Percentiles rank a stretch among this genome's conserved stretches.
phyloP scores from a whole-genome alignment of 1,284 basidiomycete genomes.

The Apiotrichum sp. region DNA sequence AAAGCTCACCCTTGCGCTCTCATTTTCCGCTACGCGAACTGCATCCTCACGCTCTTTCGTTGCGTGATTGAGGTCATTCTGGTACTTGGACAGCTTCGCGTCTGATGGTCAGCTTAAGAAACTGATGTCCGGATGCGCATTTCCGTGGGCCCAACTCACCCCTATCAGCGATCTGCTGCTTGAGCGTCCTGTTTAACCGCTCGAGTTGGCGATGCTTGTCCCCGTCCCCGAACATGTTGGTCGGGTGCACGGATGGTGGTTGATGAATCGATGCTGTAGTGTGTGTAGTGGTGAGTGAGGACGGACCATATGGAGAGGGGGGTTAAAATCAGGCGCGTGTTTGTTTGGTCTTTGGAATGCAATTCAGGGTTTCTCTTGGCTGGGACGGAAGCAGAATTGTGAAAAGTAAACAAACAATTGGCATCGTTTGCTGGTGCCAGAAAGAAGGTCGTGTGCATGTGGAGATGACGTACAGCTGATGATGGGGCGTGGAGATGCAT shows the following conservation, averaged over 20 bases:
- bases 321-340: slow-evolving; percentile 3
- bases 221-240: slow-evolving; percentile 35
- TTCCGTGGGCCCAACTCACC: slow-evolving; percentile 22
- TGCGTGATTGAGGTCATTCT: not conserved
- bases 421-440: too few species aligned
- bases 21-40: not conserved
- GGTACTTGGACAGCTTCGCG: not conserved
- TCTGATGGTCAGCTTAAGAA: not conserved
- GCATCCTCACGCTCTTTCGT: not conserved
- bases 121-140: too few species aligned
- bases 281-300: too few species aligned
- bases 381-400: not conserved
- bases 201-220: slow-evolving; percentile 41
- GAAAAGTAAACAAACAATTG: not conserved
- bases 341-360: not conserved
- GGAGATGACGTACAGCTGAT: too few species aligned
- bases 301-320: not conserved
- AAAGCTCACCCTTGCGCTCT: not conserved
- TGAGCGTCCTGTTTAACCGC: slow-evolving; percentile 35
- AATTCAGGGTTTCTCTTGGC: not conserved
- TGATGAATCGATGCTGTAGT: too few species aligned
- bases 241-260: not conserved
- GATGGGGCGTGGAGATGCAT: too few species aligned
- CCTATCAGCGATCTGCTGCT: slow-evolving; percentile 35
- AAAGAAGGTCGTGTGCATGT: too few species aligned